phyloP scores from a whole-genome alignment of 2,329 filamentous ascomycete species.

The Zymoseptoria passerinii region DNA sequence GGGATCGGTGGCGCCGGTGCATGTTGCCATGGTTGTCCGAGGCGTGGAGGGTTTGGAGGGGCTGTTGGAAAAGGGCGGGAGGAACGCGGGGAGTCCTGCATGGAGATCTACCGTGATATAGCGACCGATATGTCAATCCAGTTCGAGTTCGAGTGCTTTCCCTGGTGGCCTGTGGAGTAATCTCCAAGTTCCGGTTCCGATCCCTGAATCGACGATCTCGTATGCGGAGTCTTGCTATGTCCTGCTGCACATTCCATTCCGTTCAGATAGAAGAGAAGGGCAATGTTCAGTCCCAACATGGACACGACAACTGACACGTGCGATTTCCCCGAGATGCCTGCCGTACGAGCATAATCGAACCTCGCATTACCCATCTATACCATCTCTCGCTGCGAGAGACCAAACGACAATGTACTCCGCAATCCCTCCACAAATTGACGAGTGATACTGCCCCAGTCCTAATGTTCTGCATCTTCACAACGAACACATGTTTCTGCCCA shows the following conservation, averaged over 20 bases:
- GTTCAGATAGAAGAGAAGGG: too few relatives aligned
- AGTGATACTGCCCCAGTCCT: not conserved
- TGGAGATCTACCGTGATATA: not conserved
- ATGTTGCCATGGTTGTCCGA: conserved; percentile 64
- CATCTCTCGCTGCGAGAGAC: not conserved
- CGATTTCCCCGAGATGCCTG: not conserved
- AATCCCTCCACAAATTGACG: not conserved
- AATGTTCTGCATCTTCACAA: not conserved
- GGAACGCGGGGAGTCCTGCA: not conserved
- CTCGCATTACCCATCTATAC: not conserved
- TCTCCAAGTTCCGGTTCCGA: not conserved
- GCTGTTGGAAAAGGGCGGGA: conserved; percentile 1
- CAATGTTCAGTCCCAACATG: too few relatives aligned
- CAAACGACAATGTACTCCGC: not conserved
- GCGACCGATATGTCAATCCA: not conserved
- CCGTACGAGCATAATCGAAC: not conserved
- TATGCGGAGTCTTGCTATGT: too few relatives aligned
- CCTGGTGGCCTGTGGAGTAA: not conserved
- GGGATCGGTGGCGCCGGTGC: conserved; percentile 63
- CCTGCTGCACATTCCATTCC: too few relatives aligned
- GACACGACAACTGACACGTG: too few relatives aligned
- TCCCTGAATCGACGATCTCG: too few relatives aligned
- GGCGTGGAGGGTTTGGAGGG: conserved; percentile 52
- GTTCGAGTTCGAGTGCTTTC: not conserved
- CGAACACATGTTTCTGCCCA: not conserved